Conservation (phyloP, 164 flowering plant species). For the Nymphaea thermarum region DNA sequence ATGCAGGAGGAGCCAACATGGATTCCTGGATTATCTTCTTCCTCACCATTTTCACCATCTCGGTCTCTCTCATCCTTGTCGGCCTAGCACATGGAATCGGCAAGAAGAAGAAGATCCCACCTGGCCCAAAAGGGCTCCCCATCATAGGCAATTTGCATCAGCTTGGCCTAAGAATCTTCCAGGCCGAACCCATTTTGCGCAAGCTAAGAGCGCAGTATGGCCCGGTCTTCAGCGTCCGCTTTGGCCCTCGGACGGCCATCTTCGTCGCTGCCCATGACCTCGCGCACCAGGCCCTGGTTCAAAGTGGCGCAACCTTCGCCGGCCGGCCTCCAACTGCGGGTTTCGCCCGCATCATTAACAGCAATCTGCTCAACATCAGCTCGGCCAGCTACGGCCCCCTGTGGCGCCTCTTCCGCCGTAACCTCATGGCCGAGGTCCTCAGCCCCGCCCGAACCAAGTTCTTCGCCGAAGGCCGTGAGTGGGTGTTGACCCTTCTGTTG, state of each 20-base stretch:
- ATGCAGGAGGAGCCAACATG: background rate
- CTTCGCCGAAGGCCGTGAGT: too few relatives aligned
- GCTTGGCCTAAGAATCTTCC: slow-evolving; percentile 12
- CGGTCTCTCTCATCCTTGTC: background rate
- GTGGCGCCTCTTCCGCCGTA: too few relatives aligned
- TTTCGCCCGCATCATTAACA: too few relatives aligned
- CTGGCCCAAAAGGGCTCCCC: slow-evolving; percentile 24
- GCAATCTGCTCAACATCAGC: too few relatives aligned
- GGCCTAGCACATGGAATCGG: background rate
- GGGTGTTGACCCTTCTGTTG: too few relatives aligned
- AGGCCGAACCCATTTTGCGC: slow-evolving; percentile 13
- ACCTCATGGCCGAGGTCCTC: too few relatives aligned
- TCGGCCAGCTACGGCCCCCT: too few relatives aligned
- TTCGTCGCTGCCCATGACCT: slow-evolving; percentile 19
- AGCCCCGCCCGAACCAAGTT: too few relatives aligned
- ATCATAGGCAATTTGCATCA: slow-evolving; percentile 16
- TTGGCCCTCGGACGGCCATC: slow-evolving; percentile 18
- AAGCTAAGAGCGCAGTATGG: slow-evolving; percentile 21
- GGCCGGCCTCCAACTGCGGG: too few relatives aligned
- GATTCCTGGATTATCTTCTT: background rate
- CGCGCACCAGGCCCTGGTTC: slow-evolving; percentile 30
- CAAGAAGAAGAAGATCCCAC: slow-evolving; percentile 20
- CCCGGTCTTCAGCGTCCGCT: slow-evolving; percentile 24
- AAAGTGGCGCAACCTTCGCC: slow-evolving; percentile 31
- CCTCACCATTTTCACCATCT: background rate